Base-by-base conservation (phyloP, 768 basidiomycete genomes). In the Sistotremastrum niveocremeum region DNA sequence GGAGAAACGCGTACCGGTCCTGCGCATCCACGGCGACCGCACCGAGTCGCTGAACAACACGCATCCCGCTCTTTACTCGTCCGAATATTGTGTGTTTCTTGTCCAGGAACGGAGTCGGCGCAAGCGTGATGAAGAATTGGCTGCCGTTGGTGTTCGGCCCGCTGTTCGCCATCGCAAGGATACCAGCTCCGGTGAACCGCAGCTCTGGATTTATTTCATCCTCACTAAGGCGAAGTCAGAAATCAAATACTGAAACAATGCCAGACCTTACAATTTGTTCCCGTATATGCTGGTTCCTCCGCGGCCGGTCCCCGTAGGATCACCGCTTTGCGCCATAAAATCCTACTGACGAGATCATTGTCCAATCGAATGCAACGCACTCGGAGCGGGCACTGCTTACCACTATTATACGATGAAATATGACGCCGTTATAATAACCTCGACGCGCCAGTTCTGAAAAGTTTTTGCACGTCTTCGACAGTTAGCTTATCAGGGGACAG, bases 271-370 rank as follows among this genome's bases (percentile, higher is more conserved):
- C 84, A 87, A 97, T 64, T 81, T 87, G 57, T 79, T 82, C 39
- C 85, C 88, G 55, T 85, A 89, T 51, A 88, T 87, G 55, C 87
- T 88, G 30, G 82, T 84, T 37, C 87, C 86, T 34, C 94, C 93
- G 56, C 86, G 69, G 30, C 94, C 94, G 1, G 94, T 97, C 29
- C 94, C 94, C 10, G 91, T 94, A 7, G 93, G 94, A 60, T 94
- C 91, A 37, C 93, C 94, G 31, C 77, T 81, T 67, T 99, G 94
- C 10, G 95, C 80, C 94, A 97, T 97, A 58, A 97, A 97, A 59
- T 93, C 91, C 83, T 93, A 41, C 34, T 46, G 34, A 46, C 50
- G 34, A 44, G 34, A 8, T 5, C 48, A 20, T 28, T 8, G 31
- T 35, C 7, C 12, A 30, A 44, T n/a, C 29, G n/a, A 39, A 28